Conservation (phyloP, 164 flowering plant species). For the Akebia trifoliata region DNA sequence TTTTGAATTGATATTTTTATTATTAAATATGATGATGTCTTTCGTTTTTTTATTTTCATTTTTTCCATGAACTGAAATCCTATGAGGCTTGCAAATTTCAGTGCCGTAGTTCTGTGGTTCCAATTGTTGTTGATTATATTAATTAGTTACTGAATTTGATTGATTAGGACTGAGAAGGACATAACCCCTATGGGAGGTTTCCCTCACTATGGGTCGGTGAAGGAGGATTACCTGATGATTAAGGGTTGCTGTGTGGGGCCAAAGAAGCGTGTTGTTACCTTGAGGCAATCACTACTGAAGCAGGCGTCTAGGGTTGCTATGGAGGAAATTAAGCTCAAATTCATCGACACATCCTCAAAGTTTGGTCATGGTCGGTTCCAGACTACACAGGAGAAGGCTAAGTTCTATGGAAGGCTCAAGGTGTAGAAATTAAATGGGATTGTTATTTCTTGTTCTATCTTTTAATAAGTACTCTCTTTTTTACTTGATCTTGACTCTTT, state of each 20-base stretch:
- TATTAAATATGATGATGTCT: not conserved
- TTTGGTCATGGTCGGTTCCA: constrained; percentile 78
- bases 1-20: no score
- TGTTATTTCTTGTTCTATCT: no score
- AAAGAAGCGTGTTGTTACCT: constrained; percentile 67
- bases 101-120: no score
- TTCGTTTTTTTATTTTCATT: not conserved
- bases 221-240: constrained; percentile 58
- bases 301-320: constrained; percentile 65
- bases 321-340: constrained; percentile 74
- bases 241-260: constrained; percentile 85
- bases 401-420: constrained; percentile 57
- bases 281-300: constrained; percentile 59
- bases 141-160: not conserved
- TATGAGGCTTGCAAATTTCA: no score
- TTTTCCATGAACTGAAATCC: not conserved
- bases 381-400: constrained; percentile 59
- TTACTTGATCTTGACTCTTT: no score
- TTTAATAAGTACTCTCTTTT: no score
- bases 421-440: constrained; percentile 23
- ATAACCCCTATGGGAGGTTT: constrained; percentile 80
- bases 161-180: constrained; percentile 68
- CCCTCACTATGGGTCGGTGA: constrained; percentile 68
- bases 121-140: not conserved
- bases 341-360: constrained; percentile 72